phyloP scores from a whole-genome alignment of 805 yeast species.

The Yarrowia phangngaensis region DNA sequence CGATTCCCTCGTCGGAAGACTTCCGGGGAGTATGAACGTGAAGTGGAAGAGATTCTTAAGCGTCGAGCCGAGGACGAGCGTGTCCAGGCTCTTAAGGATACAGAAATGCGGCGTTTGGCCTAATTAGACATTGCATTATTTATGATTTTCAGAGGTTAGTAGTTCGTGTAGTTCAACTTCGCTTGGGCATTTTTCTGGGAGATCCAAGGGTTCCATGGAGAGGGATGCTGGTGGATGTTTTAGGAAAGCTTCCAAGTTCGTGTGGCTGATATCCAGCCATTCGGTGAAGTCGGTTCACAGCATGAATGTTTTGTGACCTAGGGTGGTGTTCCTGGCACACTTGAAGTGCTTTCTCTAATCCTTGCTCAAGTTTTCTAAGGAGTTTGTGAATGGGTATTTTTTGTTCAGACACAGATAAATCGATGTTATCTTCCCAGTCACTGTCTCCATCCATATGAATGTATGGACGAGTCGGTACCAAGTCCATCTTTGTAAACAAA shows the following conservation, averaged over 20 bases:
- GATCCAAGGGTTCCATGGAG: neutral
- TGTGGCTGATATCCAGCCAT: too few species aligned
- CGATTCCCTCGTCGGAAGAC: slow-evolving; percentile 34
- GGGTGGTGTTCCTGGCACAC: neutral
- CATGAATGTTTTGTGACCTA: too few species aligned
- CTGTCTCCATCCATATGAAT: slow-evolving; percentile 14
- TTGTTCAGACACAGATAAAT: neutral
- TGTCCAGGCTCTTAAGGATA: slow-evolving; percentile 16
- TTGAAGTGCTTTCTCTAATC: neutral
- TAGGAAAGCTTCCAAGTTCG: too few species aligned
- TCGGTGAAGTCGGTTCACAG: too few species aligned
- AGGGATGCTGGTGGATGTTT: slow-evolving; percentile 2
- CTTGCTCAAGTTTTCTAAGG: neutral
- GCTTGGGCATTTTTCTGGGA: neutral
- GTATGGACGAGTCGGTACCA: neutral
- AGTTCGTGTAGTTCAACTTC: neutral
- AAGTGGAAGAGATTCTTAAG: slow-evolving; percentile 39
- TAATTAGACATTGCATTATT: slow-evolving; percentile 26
- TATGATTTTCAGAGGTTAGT: neutral
- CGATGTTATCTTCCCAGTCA: slow-evolving; percentile 17
- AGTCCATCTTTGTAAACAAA: neutral
- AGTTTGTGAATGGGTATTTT: neutral
- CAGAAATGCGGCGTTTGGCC: slow-evolving; percentile 25
- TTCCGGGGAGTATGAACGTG: slow-evolving; percentile 39
- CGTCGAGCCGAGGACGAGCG: slow-evolving; percentile 39